Evolutionary conservation across 2,329 filamentous ascomycete species (phyloP), one percentile per base, ranked within the genome.

Genomic region (Metarhizium humberi): DNA sequence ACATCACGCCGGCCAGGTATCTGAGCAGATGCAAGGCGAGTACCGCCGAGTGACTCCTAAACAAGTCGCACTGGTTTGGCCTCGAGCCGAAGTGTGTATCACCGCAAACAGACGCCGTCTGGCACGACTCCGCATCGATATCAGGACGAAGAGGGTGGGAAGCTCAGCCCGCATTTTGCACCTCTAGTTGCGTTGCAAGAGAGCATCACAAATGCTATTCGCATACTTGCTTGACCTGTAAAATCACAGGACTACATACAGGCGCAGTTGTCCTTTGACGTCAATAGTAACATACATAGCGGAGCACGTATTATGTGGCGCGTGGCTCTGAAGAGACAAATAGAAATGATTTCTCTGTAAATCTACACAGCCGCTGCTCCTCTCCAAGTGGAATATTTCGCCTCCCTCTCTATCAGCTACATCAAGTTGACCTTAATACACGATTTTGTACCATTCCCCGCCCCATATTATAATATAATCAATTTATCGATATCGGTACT

Each of bases 401-500:
- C 56, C 56, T 56, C 52, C 42, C 55, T 51, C 42, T 59, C 56
- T 57, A 62, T 59, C 55, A 54, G 45, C 51, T 56, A 59, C 54
- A 61, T 60, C 58, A 61, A 61, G 62, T 60, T 61, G 58, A 51
- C 55, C 60, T 59, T 61, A 55, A 58, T 64, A 67, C 63, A 62
- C 43, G 32, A 43, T 43, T 38, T 18, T 43, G 18, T 32, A 48
- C 25, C 55, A 53, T 42, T 58, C 55, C 56, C 50, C 34, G 40
- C 53, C 59, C 51, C 36, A 46, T 25, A 50, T 43, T 52, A 55
- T 51, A 54, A 11, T 53, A 46, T 42, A 34, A 52, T 50, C 47
- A 61, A 62, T 69, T 69, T 71, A 74, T 69, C 63, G 71, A 74
- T 92, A 95, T 80, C 85, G 85, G 82, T 97, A 99, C 72, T 96